phyloP scores from a whole-genome alignment of 2,329 filamentous ascomycete genomes.

The Sclerotinia spermophila region DNA sequence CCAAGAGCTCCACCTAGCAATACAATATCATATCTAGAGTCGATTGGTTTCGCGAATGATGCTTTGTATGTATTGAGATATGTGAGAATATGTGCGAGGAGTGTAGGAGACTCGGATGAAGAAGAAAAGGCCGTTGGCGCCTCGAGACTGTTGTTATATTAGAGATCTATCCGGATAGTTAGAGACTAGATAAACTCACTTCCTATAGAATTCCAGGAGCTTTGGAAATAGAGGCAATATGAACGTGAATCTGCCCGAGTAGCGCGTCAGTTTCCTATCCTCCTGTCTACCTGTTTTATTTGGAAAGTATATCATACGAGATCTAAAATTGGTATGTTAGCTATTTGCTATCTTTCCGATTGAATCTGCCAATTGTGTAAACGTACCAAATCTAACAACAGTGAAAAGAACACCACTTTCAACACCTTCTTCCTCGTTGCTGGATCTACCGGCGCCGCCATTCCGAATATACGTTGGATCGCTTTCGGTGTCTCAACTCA shows the following conservation, averaged over 20 bases:
- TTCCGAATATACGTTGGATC: constrained; percentile 18
- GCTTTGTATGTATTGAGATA: constrained; percentile 95
- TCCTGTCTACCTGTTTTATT: not conserved
- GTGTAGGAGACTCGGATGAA: constrained; percentile 50
- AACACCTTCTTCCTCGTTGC: constrained; percentile 73
- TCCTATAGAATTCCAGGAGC: constrained; percentile 92
- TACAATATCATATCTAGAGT: constrained; percentile 95
- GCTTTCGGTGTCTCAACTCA: not conserved
- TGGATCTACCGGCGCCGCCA: constrained; percentile 45
- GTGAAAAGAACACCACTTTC: constrained; percentile 80
- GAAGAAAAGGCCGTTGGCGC: constrained; percentile 45
- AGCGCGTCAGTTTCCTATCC: not conserved
- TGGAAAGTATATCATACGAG: constrained; percentile 16
- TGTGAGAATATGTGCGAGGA: constrained; percentile 74
- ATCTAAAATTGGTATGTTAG: constrained; percentile 17
- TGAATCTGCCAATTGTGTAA: not conserved
- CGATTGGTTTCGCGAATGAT: constrained; percentile 85
- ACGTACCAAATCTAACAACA: constrained; percentile 83
- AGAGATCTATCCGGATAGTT: constrained; percentile 64
- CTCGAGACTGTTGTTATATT: constrained; percentile 62
- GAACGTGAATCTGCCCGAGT: constrained; percentile 68
- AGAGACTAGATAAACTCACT: constrained; percentile 66
- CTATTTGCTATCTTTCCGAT: not conserved
- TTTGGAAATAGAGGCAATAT: constrained; percentile 95
- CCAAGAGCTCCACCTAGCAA: constrained; percentile 89